Evolutionary conservation across 2,329 filamentous ascomycete genomes (phyloP), one percentile per base, ranked within the genome.

Genomic region (Phaeosphaeriaceae sp.): DNA sequence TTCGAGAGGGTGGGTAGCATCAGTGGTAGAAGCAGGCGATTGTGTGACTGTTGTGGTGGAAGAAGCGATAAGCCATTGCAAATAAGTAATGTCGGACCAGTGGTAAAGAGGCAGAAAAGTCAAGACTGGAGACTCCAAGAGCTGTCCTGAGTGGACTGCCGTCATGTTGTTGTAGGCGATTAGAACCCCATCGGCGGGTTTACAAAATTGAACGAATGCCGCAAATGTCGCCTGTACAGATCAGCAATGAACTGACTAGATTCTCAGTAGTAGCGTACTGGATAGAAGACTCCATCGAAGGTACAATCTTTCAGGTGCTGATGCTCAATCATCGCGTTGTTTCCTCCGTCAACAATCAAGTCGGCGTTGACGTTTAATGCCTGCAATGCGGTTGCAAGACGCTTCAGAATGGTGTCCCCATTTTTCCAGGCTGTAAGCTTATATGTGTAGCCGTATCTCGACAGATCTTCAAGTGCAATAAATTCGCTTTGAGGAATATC

Each of bases 21-120:
- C n/a, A n/a, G n/a, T n/a, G n/a, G 5, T 11, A 5, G 25, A 11
- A 31, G 6, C 25, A 6, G 25, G 11, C 11, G 25, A 31, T 31
- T 31, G 25, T 31, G 25, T 33, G 48, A 9, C 11, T 7, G 7
- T 22, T 7, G 25, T 21, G 20, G 5, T 20, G 31, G 17, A 31
- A 42, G 9, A 51, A 2, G 51, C 17, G 1, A 21, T 42, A 0
- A 53, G 51, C 17, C 53, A 53, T 42, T 65, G 61, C 1, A 66
- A 36, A n/a, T 48, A 62, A 5, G 61, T 57, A 40, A 65, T 40
- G 22, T 65, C 61, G 17, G 59, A 65, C 61, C 62, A 63, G 53
- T 56, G 48, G 6, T 51, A 24, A 25, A 65, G 56, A 15, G 21
- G 21, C 13, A 56, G 47, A 15, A 24, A 13, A 11, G 15, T 51